phyloP scores from a whole-genome alignment of 2,329 filamentous ascomycete genomes.

The Xylaria polymorpha region DNA sequence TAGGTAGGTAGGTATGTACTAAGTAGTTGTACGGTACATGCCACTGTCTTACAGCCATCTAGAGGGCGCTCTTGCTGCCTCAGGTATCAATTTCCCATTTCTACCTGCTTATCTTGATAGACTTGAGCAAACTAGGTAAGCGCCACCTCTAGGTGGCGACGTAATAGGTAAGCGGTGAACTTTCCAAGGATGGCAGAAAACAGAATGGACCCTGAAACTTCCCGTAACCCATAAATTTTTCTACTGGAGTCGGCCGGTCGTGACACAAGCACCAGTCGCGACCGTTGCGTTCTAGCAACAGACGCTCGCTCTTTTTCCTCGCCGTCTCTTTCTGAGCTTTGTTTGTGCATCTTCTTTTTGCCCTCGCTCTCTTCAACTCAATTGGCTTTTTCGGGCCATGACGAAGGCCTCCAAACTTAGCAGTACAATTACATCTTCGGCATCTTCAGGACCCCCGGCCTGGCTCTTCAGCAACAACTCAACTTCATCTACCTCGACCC shows the following conservation, averaged over 20 bases:
- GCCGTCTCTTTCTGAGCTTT: neutral
- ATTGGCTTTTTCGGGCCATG: conserved; percentile 35
- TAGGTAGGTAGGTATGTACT: too few species aligned
- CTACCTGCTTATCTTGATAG: neutral
- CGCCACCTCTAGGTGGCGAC: conserved; percentile 2
- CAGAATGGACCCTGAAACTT: conserved; percentile 15
- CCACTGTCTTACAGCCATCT: too few species aligned
- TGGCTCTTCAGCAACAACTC: conserved; percentile 53
- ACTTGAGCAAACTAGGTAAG: neutral
- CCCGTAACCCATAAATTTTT: conserved; percentile 39
- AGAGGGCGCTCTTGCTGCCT: too few species aligned
- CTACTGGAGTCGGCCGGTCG: conserved; percentile 2
- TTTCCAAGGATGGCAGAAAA: conserved; percentile 29
- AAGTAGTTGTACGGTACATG: too few species aligned
- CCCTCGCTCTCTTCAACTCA: conserved; percentile 3
- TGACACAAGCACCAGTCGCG: conserved; percentile 8
- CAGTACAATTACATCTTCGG: conserved; percentile 35
- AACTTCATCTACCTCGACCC: conserved; percentile 27
- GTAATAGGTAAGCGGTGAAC: conserved; percentile 25
- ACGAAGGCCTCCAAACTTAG: conserved; percentile 34
- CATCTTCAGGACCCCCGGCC: conserved; percentile 45
- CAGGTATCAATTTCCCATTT: too few species aligned
- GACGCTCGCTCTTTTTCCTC: conserved; percentile 5
- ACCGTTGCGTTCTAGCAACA: conserved; percentile 17
- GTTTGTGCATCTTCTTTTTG: neutral